Base-by-base conservation (phyloP, 73 alveolate species). In the Symbiodinium natans region DNA sequence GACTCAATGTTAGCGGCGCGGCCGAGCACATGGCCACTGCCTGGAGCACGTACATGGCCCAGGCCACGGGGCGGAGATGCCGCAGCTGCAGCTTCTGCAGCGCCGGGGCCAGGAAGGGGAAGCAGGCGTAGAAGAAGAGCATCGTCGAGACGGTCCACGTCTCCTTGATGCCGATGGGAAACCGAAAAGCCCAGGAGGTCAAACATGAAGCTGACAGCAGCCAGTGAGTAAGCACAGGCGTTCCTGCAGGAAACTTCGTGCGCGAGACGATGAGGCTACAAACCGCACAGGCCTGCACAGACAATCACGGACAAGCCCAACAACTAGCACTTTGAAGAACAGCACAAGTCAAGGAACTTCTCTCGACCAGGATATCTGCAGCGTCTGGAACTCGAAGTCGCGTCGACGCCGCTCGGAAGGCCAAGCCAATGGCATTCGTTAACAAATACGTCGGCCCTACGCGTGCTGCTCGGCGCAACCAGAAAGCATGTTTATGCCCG, bases 101-200 rank as follows among this genome's bases (percentile, higher is more conserved):
- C n/a, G 56, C 10, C 1, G 87, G 87, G 39, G 87, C 87, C 56
- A 77, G 33, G 31, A 33, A 46, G 11, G 87, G 87, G 33, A 77
- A 77, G 54, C 87, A 77, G 8, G 39, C 56, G 87, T 77, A 77
- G 56, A 77, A 77, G 87, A 77, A 77, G 54, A 31, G 33, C 87
- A 77, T 77, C 36, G 87, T 77, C 36, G 59, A 36, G 56, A 77
- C 39, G 36, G 87, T 77, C 87, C 87, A 77, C 17, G 87, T 77
- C 56, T 38, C 21, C 56, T 77, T 54, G 54, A 38, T 77, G 31
- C 87, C 87, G 56, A 77, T 34, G n/a, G 87, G 87, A 31, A 38
- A 77, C 56, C 87, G 36, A 4, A 7, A 2, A 31, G 33, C 19
- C 87, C 87, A 77, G 34, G 46, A 29, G 59, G 87, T 77, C 36